Conservation (phyloP, 768 basidiomycete genomes). For the Antrodiella citrinella region DNA sequence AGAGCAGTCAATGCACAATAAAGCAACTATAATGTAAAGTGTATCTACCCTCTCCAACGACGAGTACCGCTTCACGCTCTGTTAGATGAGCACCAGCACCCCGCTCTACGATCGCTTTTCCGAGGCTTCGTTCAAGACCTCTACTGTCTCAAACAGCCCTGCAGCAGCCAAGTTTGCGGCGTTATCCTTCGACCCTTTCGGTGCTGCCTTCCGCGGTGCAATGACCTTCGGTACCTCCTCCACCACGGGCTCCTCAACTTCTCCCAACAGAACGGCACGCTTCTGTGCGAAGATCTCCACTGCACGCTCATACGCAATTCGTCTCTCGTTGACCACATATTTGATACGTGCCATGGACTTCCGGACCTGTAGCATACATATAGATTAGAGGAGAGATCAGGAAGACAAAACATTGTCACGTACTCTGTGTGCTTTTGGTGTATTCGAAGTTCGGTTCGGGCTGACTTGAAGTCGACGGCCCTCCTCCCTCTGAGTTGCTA, state of each 20-base stretch:
- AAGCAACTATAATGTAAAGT: not conserved
- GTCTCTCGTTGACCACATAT: conserved; percentile 82
- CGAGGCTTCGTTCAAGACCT: too few relatives aligned
- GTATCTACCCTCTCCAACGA: not conserved
- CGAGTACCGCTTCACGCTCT: conserved; percentile 7
- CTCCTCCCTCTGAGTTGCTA: conserved; percentile 84
- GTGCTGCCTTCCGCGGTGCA: not conserved
- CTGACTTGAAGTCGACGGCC: conserved; percentile 47
- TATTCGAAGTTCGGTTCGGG: not conserved
- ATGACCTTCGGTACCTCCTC: conserved; percentile 1
- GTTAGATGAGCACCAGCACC: too few relatives aligned
- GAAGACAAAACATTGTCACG: not conserved
- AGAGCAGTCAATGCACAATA: not conserved
- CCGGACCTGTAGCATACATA: conserved; percentile 47
- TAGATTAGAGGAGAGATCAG: not conserved
- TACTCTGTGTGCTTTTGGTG: conserved; percentile 10
- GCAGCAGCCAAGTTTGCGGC: conserved; percentile 11
- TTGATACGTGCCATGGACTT: conserved; percentile 98
- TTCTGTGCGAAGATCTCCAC: conserved; percentile 14
- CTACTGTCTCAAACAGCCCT: conserved; percentile 11
- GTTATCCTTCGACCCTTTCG: not conserved
- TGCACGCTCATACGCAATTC: conserved; percentile 76
- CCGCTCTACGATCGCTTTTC: not conserved
- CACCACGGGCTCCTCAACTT: conserved; percentile 7
- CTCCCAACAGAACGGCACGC: not conserved